Base-by-base conservation (phyloP, 306 rosid species). In the Gastrolobium bilobum region DNA sequence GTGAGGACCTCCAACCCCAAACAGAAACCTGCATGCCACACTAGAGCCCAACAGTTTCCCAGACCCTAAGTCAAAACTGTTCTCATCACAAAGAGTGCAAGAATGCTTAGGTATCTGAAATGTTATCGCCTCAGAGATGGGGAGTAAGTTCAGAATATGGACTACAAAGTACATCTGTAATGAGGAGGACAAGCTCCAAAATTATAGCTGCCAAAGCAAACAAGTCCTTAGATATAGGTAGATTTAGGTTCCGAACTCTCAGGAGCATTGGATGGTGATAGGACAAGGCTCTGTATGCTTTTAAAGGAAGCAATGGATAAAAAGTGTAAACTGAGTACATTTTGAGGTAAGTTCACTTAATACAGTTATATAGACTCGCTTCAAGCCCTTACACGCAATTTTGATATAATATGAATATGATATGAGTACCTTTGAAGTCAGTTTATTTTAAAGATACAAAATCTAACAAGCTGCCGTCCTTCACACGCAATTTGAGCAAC, bases 401-500 rank as follows among this genome's bases (percentile, higher is more conserved):
- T 47, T 53, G 53, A 10, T 3, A 37, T 38, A 67, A 74, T 56
- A 30, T 30, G 58, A 73, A 54, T 52, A 29, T 15, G 39, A 54
- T 52, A 29, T 15, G 39, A 35, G 57, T 15, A 29, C 44, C 66
- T 43, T 75, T 47, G 50, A 75, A 54, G 31, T 64, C 11, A 53
- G 79, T 14, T 43, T 73, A 58, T 73, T 54, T 29, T 35, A 58
- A 56, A 57, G 70, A 67, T 8, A 43, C 42, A 14, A 56, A 15
- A 61, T 56, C 14, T 57, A 51, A 4, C 42, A 67, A 53, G 20
- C 47, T 37, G 20, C 5, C 67, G 66, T 65, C 50, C 42, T 77
- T 81, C 68, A 34, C 61, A 72, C 31, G 48, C 68, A 73, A 40
- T 57, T 34, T 73, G 57, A 54, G 57, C 67, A 43, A 46, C 46